These are phyloP conservation scores for Mycogone perniciosa DNA, from an alignment of 2,329 filamentous ascomycete genomes.

Conservation along the genomic window DNA sequence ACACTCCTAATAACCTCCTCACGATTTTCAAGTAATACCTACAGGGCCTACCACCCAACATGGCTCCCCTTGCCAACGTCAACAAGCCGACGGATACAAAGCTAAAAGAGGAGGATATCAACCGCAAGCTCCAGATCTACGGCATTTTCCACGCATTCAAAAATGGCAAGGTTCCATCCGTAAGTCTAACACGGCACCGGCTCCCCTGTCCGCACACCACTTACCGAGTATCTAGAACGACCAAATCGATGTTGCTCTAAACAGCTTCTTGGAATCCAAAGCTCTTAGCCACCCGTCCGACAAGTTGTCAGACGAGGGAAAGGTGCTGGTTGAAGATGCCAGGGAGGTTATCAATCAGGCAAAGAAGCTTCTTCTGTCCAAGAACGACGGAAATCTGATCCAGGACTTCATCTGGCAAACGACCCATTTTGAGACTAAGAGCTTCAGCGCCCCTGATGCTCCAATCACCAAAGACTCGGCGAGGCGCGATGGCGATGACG, in stretches of 20 bases:
- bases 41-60: slow-evolving; percentile 17
- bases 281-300: slow-evolving; percentile 63
- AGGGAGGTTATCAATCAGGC: slow-evolving; percentile 76
- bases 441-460: slow-evolving; percentile 54
- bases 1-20: not conserved
- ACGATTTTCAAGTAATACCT: not conserved
- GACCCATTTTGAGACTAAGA: slow-evolving; percentile 61
- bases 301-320: slow-evolving; percentile 77
- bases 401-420: slow-evolving; percentile 98
- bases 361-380: slow-evolving; percentile 78
- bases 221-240: slow-evolving; percentile 57
- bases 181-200: slow-evolving; percentile 40
- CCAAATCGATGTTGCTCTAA: slow-evolving; percentile 91
- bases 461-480: slow-evolving; percentile 71
- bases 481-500: slow-evolving; percentile 76
- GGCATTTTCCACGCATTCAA: slow-evolving; percentile 83
- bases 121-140: slow-evolving; percentile 90
- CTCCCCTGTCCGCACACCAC: not conserved
- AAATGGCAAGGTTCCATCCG: slow-evolving; percentile 83
- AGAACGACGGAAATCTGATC: slow-evolving; percentile 89
- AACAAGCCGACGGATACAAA: slow-evolving; percentile 69
- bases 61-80: slow-evolving; percentile 41
- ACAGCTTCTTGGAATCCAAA: slow-evolving; percentile 72
- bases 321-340: slow-evolving; percentile 69
- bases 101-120: slow-evolving; percentile 79